Evolutionary conservation across 306 rosid species (phyloP), one percentile per base, ranked within the genome.

Genomic region (Fragaria nilgerrensis): DNA sequence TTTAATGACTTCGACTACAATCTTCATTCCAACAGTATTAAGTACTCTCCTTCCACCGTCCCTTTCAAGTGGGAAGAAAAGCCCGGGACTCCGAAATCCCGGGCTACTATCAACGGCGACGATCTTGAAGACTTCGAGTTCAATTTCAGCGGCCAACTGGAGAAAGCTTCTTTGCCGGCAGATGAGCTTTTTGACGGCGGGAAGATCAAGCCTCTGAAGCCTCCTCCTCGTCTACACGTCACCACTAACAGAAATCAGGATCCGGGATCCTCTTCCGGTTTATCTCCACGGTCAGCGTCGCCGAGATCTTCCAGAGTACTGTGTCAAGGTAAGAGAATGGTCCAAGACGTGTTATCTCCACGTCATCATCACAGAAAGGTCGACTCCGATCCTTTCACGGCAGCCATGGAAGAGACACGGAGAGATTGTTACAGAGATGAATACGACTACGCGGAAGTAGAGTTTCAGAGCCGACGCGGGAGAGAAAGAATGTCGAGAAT

Each of bases 111-210:
- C 52, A 50, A 58, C 37, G 74, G 27, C n/a, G 59, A 61, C 25
- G 48, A 11, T 11, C 12, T 27, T 10, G 81, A 81, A 3, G 91
- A 87, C 49, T 95, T 95, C 16, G 87, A 88, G 68, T 95, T 95
- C 64, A 56, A 90, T 13, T 90, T 90, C 68, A 88, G 80, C 37
- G 88, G 87, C 5, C 89, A 85, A 2, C 74, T 89, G 49, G 87
- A 87, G 4, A 68, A 39, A 7, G 32, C 78, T 23, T 85, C 91
- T 10, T 73, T 90, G 55, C 80, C 96, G 5, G 85, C 98, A 0
- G 98, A 95, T 1, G 97, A 95, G 65, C 97, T 95, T 76, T 95
- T 95, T 50, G 81, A 88, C 37, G 89, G 82, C 14, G 98, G 98
- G 2, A 92, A 90, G 56, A 95, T 95, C 68, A 83, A 86, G 15